Evolutionary conservation across 139 green algal genomes (phyloP).

Genomic region (Edaphochlamys debaryana): DNA sequence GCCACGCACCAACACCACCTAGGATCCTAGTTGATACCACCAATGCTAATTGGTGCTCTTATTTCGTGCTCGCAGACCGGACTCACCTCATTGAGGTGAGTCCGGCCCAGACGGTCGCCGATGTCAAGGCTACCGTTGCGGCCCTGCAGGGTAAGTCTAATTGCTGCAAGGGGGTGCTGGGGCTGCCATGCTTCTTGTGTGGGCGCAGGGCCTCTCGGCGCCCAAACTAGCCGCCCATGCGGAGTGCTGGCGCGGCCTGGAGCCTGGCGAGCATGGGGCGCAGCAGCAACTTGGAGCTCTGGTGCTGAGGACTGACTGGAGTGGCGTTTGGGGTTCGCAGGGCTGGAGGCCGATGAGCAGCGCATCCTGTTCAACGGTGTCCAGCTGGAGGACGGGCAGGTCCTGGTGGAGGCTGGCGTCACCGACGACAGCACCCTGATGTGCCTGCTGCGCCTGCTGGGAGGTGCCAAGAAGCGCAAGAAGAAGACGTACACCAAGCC

Average conservation of each 20-base stretch:
- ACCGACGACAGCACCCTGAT: slow-evolving; percentile 87
- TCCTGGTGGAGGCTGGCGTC: slow-evolving; percentile 80
- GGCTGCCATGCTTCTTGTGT: no score
- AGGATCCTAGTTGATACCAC: no score
- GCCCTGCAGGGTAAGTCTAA: slow-evolving; percentile 75
- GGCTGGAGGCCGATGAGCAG: slow-evolving; percentile 77
- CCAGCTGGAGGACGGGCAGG: slow-evolving; percentile 78
- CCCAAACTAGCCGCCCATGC: no score
- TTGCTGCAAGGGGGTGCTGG: neutral
- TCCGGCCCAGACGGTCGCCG: slow-evolving; percentile 71
- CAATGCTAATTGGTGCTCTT: neutral
- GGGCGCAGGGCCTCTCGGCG: no score
- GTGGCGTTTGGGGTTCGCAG: no score
- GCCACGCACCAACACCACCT: neutral
- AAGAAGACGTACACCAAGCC: slow-evolving; percentile 99
- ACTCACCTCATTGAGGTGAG: slow-evolving; percentile 83
- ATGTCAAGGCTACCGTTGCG: slow-evolving; percentile 85
- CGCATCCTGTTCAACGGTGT: slow-evolving; percentile 84
- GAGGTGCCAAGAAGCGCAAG: slow-evolving; percentile 99
- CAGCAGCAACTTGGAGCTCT: no score
- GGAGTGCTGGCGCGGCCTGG: no score
- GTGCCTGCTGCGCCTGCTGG: slow-evolving; percentile 87
- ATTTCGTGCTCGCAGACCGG: slow-evolving; percentile 64
- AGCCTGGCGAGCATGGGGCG: no score
- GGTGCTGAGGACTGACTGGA: no score